A percentile compares a stretch with the other conserved stretches of the same genome.
These are phyloP conservation scores for Fusarium tuaranense DNA, from an alignment of 2,329 filamentous ascomycete species.

Conservation along the genomic window DNA sequence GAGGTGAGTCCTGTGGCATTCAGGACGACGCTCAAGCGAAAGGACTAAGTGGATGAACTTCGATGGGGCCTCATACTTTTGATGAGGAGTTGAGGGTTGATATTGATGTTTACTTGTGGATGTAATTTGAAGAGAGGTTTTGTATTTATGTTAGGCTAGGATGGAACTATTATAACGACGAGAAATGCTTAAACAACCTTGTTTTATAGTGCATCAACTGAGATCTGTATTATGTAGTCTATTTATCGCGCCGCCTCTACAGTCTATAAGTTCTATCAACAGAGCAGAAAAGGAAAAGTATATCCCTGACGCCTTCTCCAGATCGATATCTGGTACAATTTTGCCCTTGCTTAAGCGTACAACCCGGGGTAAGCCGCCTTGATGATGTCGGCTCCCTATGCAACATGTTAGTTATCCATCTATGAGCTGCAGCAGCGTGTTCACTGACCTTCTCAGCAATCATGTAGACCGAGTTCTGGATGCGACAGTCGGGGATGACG, in stretches of 20 bases:
- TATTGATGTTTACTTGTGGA: not conserved
- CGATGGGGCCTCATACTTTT: not conserved
- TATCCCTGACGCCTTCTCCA: not conserved
- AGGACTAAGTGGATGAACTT: not conserved
- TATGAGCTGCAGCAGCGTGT: not conserved
- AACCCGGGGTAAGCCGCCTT: not conserved
- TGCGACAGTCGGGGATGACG: constrained; percentile 66
- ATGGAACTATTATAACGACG: not conserved
- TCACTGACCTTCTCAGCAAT: constrained; percentile 63
- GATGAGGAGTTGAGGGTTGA: not conserved
- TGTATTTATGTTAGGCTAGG: not conserved
- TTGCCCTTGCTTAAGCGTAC: not conserved
- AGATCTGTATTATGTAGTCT: not conserved
- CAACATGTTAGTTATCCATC: not conserved
- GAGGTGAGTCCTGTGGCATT: not conserved
- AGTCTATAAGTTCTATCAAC: not conserved
- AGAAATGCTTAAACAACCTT: not conserved
- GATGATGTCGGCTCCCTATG: not conserved
- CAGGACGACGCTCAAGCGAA: not conserved
- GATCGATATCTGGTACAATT: not conserved
- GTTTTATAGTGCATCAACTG: not conserved
- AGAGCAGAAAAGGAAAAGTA: not conserved
- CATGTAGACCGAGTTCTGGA: constrained; percentile 72
- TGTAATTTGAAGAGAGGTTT: not conserved
- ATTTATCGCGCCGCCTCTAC: not conserved